Conservation (phyloP, 2,329 filamentous ascomycete species). For the Colletotrichum paranaense region DNA sequence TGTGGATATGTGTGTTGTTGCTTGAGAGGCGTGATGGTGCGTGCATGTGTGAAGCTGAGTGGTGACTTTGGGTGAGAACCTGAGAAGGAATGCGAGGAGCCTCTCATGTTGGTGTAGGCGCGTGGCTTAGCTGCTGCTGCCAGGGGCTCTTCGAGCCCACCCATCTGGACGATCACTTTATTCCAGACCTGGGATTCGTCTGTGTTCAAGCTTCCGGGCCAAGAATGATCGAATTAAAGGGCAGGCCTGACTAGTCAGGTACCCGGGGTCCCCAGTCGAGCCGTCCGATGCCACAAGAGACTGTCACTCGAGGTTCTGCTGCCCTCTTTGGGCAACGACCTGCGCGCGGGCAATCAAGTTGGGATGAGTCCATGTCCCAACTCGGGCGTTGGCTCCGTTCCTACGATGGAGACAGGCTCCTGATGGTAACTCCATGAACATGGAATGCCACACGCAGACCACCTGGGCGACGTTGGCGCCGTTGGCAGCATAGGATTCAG, state of each 20-base stretch:
- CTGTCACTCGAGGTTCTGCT: background rate
- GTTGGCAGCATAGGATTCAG: background rate
- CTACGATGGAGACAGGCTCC: background rate
- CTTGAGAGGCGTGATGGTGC: background rate
- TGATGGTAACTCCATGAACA: background rate
- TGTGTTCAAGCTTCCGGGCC: conserved; percentile 20
- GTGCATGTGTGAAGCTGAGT: background rate
- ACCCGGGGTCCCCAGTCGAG: conserved; percentile 17
- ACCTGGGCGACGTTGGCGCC: background rate
- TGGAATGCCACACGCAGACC: background rate
- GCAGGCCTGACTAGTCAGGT: conserved; percentile 27
- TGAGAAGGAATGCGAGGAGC: background rate
- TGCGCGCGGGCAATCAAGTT: conserved; percentile 26
- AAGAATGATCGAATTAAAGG: conserved; percentile 26
- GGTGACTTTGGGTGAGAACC: background rate
- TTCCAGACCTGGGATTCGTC: conserved; percentile 22
- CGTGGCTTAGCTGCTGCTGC: conserved; percentile 15
- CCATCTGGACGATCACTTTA: conserved; percentile 22
- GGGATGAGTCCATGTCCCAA: conserved; percentile 25
- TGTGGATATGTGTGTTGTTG: background rate
- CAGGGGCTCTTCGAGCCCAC: conserved; percentile 6
- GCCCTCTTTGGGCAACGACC: conserved; percentile 21
- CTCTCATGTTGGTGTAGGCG: conserved; percentile 9
- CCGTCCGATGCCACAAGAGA: background rate
- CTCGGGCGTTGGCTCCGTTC: conserved; percentile 13